Percentiles rank a stretch among this genome's conserved stretches.
These are phyloP conservation scores for Clavariopsis aquatica DNA, from an alignment of 495 filamentous ascomycete genomes.

Conservation along the genomic window DNA sequence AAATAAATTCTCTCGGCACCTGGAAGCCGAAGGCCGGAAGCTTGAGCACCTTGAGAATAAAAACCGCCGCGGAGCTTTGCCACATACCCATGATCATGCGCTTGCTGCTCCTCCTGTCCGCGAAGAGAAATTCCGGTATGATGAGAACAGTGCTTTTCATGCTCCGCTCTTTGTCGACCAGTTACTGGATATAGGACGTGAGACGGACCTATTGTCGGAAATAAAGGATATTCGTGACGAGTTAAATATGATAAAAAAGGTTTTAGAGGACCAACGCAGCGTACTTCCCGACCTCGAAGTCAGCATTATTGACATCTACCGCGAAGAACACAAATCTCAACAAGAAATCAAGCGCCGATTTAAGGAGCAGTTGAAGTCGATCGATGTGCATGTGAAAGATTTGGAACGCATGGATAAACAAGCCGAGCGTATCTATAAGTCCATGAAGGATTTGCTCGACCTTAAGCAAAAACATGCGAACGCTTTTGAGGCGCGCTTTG, in stretches of 20 bases:
- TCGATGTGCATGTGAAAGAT: slow-evolving; percentile 65
- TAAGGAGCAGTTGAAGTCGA: slow-evolving; percentile 60
- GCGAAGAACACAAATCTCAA: slow-evolving; percentile 50
- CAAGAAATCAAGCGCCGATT: slow-evolving; percentile 60
- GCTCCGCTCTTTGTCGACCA: slow-evolving; percentile 61
- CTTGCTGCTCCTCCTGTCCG: slow-evolving; percentile 24
- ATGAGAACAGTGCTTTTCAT: slow-evolving; percentile 26
- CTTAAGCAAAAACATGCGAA: slow-evolving; percentile 71
- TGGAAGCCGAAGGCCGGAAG: slow-evolving; percentile 31
- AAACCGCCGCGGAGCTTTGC: slow-evolving; percentile 41
- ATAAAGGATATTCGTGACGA: slow-evolving; percentile 74
- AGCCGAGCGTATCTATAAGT: slow-evolving; percentile 63
- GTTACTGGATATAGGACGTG: slow-evolving; percentile 66
- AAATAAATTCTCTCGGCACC: slow-evolving; percentile 42
- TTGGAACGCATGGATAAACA: slow-evolving; percentile 69
- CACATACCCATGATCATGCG: slow-evolving; percentile 36
- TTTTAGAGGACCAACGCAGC: slow-evolving; percentile 60
- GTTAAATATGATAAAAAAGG: slow-evolving; percentile 67
- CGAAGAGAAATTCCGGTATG: slow-evolving; percentile 36
- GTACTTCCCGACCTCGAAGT: slow-evolving; percentile 59
- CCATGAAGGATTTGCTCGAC: slow-evolving; percentile 63
- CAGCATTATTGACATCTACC: slow-evolving; percentile 52
- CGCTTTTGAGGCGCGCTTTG: slow-evolving; percentile 68
- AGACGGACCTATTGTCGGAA: slow-evolving; percentile 66
- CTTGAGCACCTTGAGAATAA: slow-evolving; percentile 37